phyloP scores from a whole-genome alignment of 164 flowering plant species.

The Santalum album region DNA sequence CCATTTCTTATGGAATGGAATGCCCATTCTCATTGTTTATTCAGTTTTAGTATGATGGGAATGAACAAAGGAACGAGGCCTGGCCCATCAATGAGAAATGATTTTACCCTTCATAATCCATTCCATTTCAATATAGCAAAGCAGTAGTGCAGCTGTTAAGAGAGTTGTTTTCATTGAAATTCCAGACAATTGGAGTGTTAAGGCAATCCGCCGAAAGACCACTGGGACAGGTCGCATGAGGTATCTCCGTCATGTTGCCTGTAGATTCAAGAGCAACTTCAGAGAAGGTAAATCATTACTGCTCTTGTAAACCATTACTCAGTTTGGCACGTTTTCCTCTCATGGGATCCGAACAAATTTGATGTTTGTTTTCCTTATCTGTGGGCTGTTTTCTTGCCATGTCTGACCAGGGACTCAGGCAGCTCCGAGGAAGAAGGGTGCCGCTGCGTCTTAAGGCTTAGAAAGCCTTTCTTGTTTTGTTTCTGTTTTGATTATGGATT shows the following conservation, averaged over 20 bases:
- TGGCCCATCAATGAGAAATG: too few species aligned
- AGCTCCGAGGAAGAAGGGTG: conserved; percentile 45
- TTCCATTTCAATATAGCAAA: too few species aligned
- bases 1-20: too few species aligned
- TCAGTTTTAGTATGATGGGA: too few species aligned
- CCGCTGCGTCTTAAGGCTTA: conserved; percentile 21
- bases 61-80: too few species aligned
- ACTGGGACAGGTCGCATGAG: conserved; percentile 67
- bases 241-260: conserved; percentile 51
- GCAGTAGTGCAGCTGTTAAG: too few species aligned
- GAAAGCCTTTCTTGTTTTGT: not conserved
- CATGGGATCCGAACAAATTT: too few species aligned
- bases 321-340: not conserved
- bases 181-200: conserved; percentile 63
- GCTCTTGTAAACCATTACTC: not conserved
- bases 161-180: not conserved
- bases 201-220: conserved; percentile 59
- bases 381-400: too few species aligned
- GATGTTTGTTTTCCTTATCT: too few species aligned
- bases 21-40: too few species aligned
- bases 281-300: conserved; percentile 45
- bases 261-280: conserved; percentile 55
- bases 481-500: too few species aligned
- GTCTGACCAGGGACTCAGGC: conserved; percentile 43
- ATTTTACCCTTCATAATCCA: too few species aligned